Percentiles rank a stretch among this genome's conserved stretches.
Conservation (phyloP, 352 stramenopile genomes). For the Sclerospora graminicola region DNA sequence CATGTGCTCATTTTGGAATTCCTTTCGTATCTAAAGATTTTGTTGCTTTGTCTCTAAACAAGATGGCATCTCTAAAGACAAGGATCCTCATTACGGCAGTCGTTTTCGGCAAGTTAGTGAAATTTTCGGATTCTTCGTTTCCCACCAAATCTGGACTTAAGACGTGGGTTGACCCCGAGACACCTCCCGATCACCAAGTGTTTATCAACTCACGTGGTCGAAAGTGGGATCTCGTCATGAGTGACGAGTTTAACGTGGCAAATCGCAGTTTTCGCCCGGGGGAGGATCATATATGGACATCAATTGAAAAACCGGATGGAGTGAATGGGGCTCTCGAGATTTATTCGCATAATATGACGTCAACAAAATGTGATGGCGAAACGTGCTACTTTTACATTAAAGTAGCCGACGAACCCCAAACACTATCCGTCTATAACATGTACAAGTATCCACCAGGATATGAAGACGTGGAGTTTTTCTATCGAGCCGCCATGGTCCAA, state of each 20-base stretch:
- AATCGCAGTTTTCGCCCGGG: constrained; percentile 74
- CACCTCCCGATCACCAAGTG: constrained; percentile 15
- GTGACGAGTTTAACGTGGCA: constrained; percentile 50
- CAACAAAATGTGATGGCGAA: constrained; percentile 32
- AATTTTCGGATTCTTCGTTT: constrained; percentile 1
- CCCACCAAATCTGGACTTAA: constrained; percentile 25
- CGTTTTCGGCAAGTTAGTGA: not conserved
- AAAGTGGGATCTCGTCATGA: constrained; percentile 53
- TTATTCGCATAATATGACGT: constrained; percentile 82
- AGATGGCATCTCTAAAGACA: not conserved
- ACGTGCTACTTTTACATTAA: constrained; percentile 39
- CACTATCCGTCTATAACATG: constrained; percentile 52
- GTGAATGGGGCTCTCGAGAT: constrained; percentile 84
- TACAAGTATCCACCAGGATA: constrained; percentile 27
- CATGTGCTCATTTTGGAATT: not conserved
- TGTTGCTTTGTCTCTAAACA: not conserved
- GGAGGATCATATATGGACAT: constrained; percentile 88
- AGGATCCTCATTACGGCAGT: not conserved
- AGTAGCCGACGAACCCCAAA: constrained; percentile 19
- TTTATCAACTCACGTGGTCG: constrained; percentile 39
- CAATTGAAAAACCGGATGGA: constrained; percentile 35
- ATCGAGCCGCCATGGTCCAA: constrained; percentile 78
- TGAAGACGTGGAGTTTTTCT: constrained; percentile 24
- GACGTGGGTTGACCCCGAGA: constrained; percentile 29
- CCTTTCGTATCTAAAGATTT: not conserved